phyloP scores from a whole-genome alignment of 1,284 basidiomycete species.

The Apiotrichum sp. region DNA sequence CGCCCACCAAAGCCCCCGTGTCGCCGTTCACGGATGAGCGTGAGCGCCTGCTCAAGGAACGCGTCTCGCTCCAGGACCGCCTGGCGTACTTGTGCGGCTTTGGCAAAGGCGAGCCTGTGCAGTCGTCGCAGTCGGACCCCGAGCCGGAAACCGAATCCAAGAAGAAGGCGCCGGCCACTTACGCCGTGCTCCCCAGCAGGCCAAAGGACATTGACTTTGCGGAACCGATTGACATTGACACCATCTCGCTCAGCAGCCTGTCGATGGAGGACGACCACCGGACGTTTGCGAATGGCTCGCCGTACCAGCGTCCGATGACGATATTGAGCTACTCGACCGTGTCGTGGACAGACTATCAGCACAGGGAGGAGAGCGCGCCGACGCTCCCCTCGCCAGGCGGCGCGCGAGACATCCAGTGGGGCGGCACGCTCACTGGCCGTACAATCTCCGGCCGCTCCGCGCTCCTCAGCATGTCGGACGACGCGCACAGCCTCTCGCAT shows the following conservation, averaged over 20 bases:
- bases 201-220: slow-evolving; percentile 12
- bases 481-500: neutral
- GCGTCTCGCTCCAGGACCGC: slow-evolving; percentile 11
- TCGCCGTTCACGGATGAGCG: neutral
- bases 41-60: neutral
- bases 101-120: neutral
- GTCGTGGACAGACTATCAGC: neutral
- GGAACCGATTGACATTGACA: slow-evolving; percentile 15
- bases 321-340: neutral
- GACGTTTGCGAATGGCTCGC: neutral
- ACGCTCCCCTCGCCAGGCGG: neutral
- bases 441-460: slow-evolving; percentile 9
- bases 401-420: slow-evolving; percentile 8
- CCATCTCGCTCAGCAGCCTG: slow-evolving; percentile 4
- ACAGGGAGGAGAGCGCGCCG: neutral
- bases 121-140: neutral
- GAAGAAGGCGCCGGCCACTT: neutral
- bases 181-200: neutral
- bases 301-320: neutral
- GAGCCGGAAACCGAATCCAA: neutral
- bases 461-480: slow-evolving; percentile 1
- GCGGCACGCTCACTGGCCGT: slow-evolving; percentile 6
- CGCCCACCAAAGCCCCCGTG: neutral
- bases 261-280: slow-evolving; percentile 4
- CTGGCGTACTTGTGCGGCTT: neutral